Conservation (phyloP, 2,329 filamentous ascomycete genomes). For the Aureobasidium sp. region DNA sequence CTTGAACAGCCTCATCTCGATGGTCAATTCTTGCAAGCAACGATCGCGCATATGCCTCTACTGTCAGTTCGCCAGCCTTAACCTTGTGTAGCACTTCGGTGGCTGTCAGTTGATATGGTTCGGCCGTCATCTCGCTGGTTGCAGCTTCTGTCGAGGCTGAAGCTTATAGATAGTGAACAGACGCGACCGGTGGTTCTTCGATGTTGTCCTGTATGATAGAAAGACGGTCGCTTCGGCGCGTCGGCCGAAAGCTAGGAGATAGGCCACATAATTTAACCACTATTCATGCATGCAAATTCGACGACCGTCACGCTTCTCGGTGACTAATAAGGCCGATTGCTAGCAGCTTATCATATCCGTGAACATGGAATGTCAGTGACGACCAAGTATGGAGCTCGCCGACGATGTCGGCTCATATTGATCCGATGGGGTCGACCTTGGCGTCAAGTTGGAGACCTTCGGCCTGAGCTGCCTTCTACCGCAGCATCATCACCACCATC, state of each 20-base stretch:
- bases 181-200: neutral
- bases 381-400: neutral
- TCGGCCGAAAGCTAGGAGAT: neutral
- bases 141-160: neutral
- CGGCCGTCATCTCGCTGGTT: neutral
- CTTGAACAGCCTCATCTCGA: constrained; percentile 39
- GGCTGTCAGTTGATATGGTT: constrained; percentile 32
- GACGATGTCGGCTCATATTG: neutral
- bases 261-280: neutral
- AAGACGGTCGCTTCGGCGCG: too few species aligned
- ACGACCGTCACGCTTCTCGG: neutral
- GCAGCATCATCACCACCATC: neutral
- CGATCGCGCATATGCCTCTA: constrained; percentile 41
- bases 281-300: neutral
- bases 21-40: constrained; percentile 38
- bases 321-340: neutral
- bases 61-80: constrained; percentile 34
- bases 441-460: neutral
- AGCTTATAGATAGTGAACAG: neutral
- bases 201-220: neutral
- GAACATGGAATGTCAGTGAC: neutral
- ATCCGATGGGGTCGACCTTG: neutral
- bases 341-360: too few species aligned
- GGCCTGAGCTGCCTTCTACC: neutral
- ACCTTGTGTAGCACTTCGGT: constrained; percentile 33